Conservation (phyloP, 1,139 yeast species). For the Blastobotrys persicus region DNA sequence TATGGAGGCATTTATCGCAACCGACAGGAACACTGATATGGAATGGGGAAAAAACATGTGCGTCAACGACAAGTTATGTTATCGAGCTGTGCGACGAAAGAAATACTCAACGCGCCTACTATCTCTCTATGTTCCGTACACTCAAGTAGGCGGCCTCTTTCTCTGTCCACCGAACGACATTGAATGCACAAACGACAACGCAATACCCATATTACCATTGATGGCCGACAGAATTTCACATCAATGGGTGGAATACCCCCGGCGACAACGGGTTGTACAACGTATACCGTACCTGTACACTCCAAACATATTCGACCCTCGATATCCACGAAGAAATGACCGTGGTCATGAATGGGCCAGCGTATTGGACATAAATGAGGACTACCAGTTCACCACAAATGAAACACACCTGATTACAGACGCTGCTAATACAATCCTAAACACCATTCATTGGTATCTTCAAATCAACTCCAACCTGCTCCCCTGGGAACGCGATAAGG, state of each 20-base stretch:
- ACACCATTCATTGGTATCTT: constrained; percentile 17
- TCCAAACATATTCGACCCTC: constrained; percentile 44
- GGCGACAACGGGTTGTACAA: constrained; percentile 38
- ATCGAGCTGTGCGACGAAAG: constrained; percentile 60
- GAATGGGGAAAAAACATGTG: constrained; percentile 58
- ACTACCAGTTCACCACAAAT: constrained; percentile 43
- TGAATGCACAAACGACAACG: constrained; percentile 32
- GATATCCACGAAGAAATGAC: constrained; percentile 41
- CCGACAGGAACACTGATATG: constrained; percentile 43
- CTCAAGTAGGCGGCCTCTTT: constrained; percentile 66
- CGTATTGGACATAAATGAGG: constrained; percentile 51
- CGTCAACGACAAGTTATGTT: constrained; percentile 45
- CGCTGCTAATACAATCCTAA: constrained; percentile 28
- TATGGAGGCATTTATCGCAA: constrained; percentile 43
- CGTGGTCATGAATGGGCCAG: constrained; percentile 47
- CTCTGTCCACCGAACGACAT: constrained; percentile 47
- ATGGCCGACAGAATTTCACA: constrained; percentile 53
- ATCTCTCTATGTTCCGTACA: constrained; percentile 54
- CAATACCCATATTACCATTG: constrained; percentile 55
- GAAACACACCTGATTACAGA: constrained; percentile 45
- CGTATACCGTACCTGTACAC: constrained; percentile 61
- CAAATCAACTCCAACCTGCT: constrained; percentile 18
- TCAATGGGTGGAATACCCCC: constrained; percentile 31
- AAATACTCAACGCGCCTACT: constrained; percentile 53
- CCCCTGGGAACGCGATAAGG: constrained; percentile 26